Conservation (phyloP, 495 filamentous ascomycete species). For the Lasiosphaeria ovina region DNA sequence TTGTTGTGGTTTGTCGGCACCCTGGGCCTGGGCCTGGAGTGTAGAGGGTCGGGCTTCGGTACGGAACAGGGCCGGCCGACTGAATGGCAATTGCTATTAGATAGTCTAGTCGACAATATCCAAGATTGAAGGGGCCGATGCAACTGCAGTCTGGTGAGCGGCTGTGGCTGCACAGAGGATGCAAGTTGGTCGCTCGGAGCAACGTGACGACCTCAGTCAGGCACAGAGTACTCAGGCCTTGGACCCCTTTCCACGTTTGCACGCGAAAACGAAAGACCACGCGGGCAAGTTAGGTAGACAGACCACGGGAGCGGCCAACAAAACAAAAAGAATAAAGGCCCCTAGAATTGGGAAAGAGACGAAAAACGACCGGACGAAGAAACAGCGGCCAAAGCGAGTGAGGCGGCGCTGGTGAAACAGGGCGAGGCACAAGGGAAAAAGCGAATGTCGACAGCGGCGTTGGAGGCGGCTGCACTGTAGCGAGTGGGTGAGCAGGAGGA, state of each 20-base stretch:
- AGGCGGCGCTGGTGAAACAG: slow-evolving; percentile 31
- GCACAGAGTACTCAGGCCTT: too few relatives aligned
- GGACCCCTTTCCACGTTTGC: not conserved
- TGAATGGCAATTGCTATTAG: too few relatives aligned
- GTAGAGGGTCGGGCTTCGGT: too few relatives aligned
- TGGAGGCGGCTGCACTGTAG: not conserved
- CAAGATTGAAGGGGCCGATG: not conserved
- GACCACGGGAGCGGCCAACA: not conserved
- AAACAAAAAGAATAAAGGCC: not conserved
- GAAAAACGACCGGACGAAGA: slow-evolving; percentile 40
- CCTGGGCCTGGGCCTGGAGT: too few relatives aligned
- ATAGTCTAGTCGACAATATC: not conserved
- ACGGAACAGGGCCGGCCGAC: too few relatives aligned
- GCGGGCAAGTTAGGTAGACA: too few relatives aligned
- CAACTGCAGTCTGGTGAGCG: slow-evolving; percentile 1
- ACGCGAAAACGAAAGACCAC: not conserved
- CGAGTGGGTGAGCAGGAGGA: slow-evolving; percentile 3
- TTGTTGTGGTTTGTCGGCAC: too few relatives aligned
- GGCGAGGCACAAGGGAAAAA: slow-evolving; percentile 29
- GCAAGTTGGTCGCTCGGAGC: slow-evolving; percentile 17
- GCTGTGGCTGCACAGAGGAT: slow-evolving; percentile 7
- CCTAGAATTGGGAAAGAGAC: slow-evolving; percentile 7
- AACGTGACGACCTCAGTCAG: slow-evolving; percentile 7
- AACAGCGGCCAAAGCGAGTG: slow-evolving; percentile 49
- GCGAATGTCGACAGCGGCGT: slow-evolving; percentile 22